Percentiles rank a stretch among this genome's conserved stretches.
phyloP scores from a whole-genome alignment of 148 eudicot genomes.

The Silene latifolia region DNA sequence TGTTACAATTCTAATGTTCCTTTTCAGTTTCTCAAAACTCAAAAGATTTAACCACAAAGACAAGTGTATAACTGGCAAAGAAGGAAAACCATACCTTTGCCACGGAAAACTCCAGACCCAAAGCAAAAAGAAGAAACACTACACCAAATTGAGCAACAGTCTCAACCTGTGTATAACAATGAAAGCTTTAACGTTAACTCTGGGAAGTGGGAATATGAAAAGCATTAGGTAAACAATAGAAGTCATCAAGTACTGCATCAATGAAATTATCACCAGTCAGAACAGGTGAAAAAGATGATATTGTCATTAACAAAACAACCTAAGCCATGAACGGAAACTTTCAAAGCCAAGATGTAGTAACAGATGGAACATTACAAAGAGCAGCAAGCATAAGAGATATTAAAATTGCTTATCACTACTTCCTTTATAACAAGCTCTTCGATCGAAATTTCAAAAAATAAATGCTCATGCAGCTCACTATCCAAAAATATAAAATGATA shows the following conservation, averaged over 20 bases:
- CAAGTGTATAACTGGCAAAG: background rate
- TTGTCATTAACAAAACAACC: background rate
- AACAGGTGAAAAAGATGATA: background rate
- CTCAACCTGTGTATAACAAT: conserved; percentile 66
- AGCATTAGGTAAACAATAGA: background rate
- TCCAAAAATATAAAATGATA: no score
- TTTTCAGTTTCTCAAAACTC: background rate
- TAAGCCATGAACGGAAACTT: background rate
- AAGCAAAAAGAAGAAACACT: conserved; percentile 94
- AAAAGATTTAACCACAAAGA: background rate
- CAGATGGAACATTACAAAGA: background rate
- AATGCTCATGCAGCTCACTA: background rate
- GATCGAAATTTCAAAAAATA: no score
- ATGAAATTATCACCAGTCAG: background rate
- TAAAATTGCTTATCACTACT: background rate
- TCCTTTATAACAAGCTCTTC: background rate
- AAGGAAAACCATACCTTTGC: conserved; percentile 50
- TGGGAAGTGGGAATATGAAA: background rate
- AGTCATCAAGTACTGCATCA: background rate
- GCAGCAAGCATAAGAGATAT: background rate
- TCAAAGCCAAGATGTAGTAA: background rate
- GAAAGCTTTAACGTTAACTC: background rate
- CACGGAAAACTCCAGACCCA: conserved; percentile 93
- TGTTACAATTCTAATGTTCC: background rate
- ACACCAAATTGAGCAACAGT: conserved; percentile 99